Evolutionary conservation across 202 grass and related monocot species (phyloP).

Genomic region (Panicum hallii): DNA sequence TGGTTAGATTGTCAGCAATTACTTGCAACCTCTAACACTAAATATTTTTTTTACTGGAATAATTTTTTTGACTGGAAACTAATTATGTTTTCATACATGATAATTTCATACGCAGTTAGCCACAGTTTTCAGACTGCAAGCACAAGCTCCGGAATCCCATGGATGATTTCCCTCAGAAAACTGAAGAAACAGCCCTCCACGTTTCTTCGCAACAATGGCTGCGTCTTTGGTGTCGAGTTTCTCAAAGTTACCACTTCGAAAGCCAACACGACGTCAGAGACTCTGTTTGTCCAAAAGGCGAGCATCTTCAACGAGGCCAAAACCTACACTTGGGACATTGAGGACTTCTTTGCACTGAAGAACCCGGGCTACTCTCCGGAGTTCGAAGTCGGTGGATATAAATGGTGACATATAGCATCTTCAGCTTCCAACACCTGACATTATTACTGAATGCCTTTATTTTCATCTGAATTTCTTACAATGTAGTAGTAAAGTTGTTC

Average conservation of each 20-base stretch:
- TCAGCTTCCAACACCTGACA: not conserved
- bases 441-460: slow-evolving; percentile 17
- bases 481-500: not conserved
- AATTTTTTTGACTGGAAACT: not conserved
- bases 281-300: slow-evolving; percentile 39
- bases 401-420: slow-evolving; percentile 33
- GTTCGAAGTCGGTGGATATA: slow-evolving; percentile 41
- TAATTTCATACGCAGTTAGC: slow-evolving; percentile 31
- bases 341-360: slow-evolving; percentile 51
- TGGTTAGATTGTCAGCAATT: not conserved
- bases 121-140: slow-evolving; percentile 46
- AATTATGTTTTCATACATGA: not conserved
- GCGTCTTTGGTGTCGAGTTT: slow-evolving; percentile 49
- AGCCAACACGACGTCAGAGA: slow-evolving; percentile 15
- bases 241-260: slow-evolving; percentile 12
- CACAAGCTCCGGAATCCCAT: slow-evolving; percentile 25
- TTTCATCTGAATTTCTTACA: not conserved
- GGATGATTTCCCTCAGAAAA: slow-evolving; percentile 41
- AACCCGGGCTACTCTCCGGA: slow-evolving; percentile 24
- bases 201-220: slow-evolving; percentile 45
- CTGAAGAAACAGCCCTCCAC: slow-evolving; percentile 35
- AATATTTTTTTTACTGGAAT: not conserved
- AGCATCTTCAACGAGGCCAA: slow-evolving; percentile 31
- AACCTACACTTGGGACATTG: slow-evolving; percentile 50
- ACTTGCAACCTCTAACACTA: not conserved